phyloP scores from a whole-genome alignment of 345 rosid species.

The Anastatica hierochuntica region DNA sequence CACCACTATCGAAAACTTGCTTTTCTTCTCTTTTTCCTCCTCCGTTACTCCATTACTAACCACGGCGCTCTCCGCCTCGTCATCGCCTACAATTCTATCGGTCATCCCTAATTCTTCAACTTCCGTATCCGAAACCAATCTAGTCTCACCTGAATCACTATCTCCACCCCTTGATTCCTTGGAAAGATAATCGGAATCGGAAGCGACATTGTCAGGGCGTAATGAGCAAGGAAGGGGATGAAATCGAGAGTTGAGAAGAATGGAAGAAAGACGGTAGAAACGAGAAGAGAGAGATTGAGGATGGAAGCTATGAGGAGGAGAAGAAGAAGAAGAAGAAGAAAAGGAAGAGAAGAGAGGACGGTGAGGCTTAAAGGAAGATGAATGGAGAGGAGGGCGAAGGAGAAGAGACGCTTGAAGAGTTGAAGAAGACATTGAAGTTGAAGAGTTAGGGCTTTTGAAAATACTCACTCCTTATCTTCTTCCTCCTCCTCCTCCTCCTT shows the following conservation, averaged over 20 bases:
- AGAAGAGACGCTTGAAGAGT: constrained; percentile 70
- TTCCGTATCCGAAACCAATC: constrained; percentile 15
- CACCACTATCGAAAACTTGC: constrained; percentile 37
- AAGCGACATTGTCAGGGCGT: constrained; percentile 39
- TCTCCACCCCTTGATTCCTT: constrained; percentile 5
- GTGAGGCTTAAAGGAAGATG: constrained; percentile 5
- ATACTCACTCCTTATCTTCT: constrained; percentile 10
- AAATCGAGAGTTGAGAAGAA: constrained; percentile 17
- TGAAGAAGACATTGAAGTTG: constrained; percentile 35
- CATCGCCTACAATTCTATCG: not conserved
- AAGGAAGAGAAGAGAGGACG: constrained; percentile 9
- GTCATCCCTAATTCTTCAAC: not conserved
- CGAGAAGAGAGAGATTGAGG: constrained; percentile 17
- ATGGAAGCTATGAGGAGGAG: constrained; percentile 13
- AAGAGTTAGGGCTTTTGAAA: constrained; percentile 34
- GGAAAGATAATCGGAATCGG: constrained; percentile 31
- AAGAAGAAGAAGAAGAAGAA: not conserved
- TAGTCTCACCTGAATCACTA: constrained; percentile 7
- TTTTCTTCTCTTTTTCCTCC: constrained; percentile 22
- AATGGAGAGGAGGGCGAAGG: constrained; percentile 32
- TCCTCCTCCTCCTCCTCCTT: no score
- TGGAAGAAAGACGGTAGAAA: constrained; percentile 11
- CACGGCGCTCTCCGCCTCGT: constrained; percentile 17
- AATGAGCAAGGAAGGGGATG: constrained; percentile 40
- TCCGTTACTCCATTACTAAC: constrained; percentile 1